These are phyloP conservation scores for Lyophyllum atratum DNA, from an alignment of 768 basidiomycete species.

Conservation along the genomic window DNA sequence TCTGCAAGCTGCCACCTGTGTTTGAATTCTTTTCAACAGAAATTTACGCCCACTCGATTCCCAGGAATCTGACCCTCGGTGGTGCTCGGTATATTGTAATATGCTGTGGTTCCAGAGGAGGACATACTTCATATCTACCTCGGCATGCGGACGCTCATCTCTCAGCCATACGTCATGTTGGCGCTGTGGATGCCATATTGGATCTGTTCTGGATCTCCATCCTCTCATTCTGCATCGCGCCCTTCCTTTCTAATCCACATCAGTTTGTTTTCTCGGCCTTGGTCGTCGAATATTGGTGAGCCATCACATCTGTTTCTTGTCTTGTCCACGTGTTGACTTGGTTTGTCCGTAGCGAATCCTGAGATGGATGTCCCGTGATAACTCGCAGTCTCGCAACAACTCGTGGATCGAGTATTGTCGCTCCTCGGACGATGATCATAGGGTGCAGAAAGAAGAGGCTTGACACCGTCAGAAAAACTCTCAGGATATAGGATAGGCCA, in stretches of 20 bases:
- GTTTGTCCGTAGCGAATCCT: conserved; percentile 73
- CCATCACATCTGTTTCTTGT: not conserved
- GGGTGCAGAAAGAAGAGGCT: conserved; percentile 99
- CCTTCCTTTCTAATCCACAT: conserved; percentile 99
- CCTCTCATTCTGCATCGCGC: conserved; percentile 87
- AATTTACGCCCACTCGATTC: conserved; percentile 96
- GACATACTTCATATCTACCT: conserved; percentile 96
- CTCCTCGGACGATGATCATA: conserved; percentile 95
- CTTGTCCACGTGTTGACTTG: conserved; percentile 4
- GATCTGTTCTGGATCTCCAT: conserved; percentile 99
- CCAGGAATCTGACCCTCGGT: conserved; percentile 96
- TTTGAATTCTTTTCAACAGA: conserved; percentile 99
- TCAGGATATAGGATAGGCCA: no score
- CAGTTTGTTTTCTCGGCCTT: conserved; percentile 98
- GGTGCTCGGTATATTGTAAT: conserved; percentile 99
- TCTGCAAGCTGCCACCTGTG: conserved; percentile 85
- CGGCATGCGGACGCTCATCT: conserved; percentile 89
- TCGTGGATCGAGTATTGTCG: conserved; percentile 99
- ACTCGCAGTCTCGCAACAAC: conserved; percentile 95
- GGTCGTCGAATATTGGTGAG: conserved; percentile 89
- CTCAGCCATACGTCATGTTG: conserved; percentile 93
- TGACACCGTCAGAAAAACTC: conserved; percentile 95
- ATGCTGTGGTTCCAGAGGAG: conserved; percentile 95
- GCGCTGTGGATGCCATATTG: conserved; percentile 90
- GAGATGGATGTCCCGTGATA: conserved; percentile 98